A percentile compares a stretch with the other conserved stretches of the same genome.
Conservation (phyloP, 352 stramenopile species). For the Aphanomyces stellatus region DNA sequence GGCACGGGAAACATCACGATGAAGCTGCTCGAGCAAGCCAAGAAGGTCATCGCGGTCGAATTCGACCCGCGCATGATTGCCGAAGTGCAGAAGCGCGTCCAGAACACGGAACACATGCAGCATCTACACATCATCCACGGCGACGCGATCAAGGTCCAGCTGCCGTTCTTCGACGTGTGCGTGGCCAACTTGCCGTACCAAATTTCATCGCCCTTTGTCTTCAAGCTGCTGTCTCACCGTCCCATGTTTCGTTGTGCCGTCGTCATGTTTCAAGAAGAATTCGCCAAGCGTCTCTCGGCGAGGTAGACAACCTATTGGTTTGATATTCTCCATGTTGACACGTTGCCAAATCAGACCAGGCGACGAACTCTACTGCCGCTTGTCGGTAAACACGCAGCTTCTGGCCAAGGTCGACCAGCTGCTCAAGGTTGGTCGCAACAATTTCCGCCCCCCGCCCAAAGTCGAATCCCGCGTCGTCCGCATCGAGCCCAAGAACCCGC, state of each 20-base stretch:
- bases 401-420: slow-evolving; percentile 98
- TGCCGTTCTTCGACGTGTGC: slow-evolving; percentile 99
- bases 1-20: slow-evolving; percentile 99
- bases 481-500: slow-evolving; percentile 97
- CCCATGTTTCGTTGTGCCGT: slow-evolving; percentile 99
- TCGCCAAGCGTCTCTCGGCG: slow-evolving; percentile 96
- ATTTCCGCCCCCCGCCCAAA: slow-evolving; percentile 98
- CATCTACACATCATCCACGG: slow-evolving; percentile 98
- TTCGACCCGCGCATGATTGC: slow-evolving; percentile 98
- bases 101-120: slow-evolving; percentile 90
- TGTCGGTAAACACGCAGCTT: slow-evolving; percentile 99
- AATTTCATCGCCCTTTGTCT: slow-evolving; percentile 98
- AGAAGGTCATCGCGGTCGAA: slow-evolving; percentile 97
- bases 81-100: slow-evolving; percentile 98
- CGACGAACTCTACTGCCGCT: slow-evolving; percentile 96
- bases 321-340: too few relatives aligned
- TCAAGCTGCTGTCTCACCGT: slow-evolving; percentile 97
- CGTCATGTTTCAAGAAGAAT: slow-evolving; percentile 99
- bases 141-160: slow-evolving; percentile 98
- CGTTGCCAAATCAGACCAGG: too few relatives aligned
- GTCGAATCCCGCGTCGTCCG: slow-evolving; percentile 95
- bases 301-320: too few relatives aligned
- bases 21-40: slow-evolving; percentile 94
- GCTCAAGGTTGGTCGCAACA: slow-evolving; percentile 98
- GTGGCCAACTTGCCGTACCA: slow-evolving; percentile 99